Percentiles rank a stretch among this genome's conserved stretches.
Conservation (phyloP, 2,329 filamentous ascomycete species). For the Verticillium dahliae region DNA sequence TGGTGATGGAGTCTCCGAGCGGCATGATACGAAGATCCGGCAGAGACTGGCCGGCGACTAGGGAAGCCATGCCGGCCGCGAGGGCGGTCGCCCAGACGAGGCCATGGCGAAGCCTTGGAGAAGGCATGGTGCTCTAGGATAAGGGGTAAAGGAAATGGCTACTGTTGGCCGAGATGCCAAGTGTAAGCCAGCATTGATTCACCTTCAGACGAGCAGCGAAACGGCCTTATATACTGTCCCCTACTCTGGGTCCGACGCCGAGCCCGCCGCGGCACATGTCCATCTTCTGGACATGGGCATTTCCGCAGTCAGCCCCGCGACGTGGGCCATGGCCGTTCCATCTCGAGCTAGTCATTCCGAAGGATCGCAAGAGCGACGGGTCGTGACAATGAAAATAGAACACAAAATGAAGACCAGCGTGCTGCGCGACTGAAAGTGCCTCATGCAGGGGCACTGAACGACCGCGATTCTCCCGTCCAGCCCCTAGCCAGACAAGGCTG, state of each 20-base stretch:
- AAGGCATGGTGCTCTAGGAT: not conserved
- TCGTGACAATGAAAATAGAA: not conserved
- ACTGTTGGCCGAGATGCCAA: not conserved
- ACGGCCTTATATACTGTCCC: not conserved
- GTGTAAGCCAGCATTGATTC: not conserved
- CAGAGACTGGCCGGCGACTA: not conserved
- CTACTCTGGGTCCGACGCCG: not conserved
- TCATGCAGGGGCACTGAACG: not conserved
- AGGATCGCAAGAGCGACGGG: not conserved
- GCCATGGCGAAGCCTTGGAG: not conserved
- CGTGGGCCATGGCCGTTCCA: not conserved
- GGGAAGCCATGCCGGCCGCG: not conserved
- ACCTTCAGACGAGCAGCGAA: not conserved
- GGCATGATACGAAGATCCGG: constrained; percentile 7
- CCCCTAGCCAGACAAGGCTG: not conserved
- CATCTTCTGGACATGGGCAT: not conserved
- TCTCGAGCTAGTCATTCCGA: not conserved
- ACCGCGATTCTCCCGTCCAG: not conserved
- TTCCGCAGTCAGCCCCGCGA: not conserved
- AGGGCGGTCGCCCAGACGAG: not conserved
- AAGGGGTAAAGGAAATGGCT: not conserved
- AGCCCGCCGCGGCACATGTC: not conserved
- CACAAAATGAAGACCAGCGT: not conserved
- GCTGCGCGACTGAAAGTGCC: not conserved
- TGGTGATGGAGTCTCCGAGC: constrained; percentile 9